phyloP scores from a whole-genome alignment of 2,329 filamentous ascomycete genomes.

The Zymoseptoria ardabiliae region DNA sequence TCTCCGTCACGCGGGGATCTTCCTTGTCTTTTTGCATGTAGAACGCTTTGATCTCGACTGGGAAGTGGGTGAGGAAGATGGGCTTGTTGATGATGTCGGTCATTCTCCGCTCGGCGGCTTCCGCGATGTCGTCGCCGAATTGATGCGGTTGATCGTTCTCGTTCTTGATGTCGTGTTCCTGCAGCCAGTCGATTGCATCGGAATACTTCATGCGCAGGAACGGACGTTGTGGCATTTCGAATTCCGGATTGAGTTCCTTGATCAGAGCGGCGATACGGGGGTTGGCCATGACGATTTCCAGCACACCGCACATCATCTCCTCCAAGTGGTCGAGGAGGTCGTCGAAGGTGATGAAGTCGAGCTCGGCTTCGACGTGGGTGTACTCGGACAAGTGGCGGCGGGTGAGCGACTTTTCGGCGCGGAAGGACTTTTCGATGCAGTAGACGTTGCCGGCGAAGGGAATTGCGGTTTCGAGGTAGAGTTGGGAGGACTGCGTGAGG shows the following conservation, averaged over 20 bases:
- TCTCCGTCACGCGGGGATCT: constrained; percentile 82
- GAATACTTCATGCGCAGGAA: constrained; percentile 93
- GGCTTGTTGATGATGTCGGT: constrained; percentile 92
- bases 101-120: constrained; percentile 94
- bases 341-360: constrained; percentile 90
- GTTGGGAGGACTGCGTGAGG: constrained; percentile 91
- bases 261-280: constrained; percentile 64
- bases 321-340: constrained; percentile 85
- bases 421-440: constrained; percentile 98
- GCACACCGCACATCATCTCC: constrained; percentile 75
- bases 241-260: constrained; percentile 83
- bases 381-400: constrained; percentile 93
- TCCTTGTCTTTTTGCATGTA: constrained; percentile 89
- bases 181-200: constrained; percentile 91
- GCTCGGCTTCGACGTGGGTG: constrained; percentile 90
- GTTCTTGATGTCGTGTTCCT: constrained; percentile 82
- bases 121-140: constrained; percentile 96
- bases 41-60: constrained; percentile 94
- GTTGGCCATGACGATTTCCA: constrained; percentile 69
- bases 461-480: constrained; percentile 93
- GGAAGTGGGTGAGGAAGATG: constrained; percentile 96
- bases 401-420: constrained; percentile 91
- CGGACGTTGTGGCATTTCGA: constrained; percentile 71
- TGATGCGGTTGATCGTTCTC: constrained; percentile 83
- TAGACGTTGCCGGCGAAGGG: constrained; percentile 90